Evolutionary conservation across 202 grass and related monocot genomes (phyloP).

Genomic region (Schoenoplectus tabernaemontani): DNA sequence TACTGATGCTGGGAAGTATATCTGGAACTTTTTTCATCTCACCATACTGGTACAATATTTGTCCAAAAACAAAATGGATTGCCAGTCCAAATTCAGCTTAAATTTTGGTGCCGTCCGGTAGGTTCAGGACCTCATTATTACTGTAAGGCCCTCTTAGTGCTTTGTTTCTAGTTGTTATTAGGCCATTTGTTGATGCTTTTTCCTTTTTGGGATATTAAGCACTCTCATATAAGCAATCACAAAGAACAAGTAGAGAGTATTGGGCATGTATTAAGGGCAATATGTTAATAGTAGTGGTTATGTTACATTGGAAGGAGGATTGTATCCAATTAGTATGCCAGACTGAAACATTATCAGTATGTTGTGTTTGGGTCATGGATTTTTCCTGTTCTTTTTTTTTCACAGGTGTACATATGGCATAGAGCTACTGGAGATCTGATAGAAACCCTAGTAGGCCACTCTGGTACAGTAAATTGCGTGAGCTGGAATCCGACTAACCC

Average conservation of each 20-base stretch:
- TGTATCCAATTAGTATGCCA: background rate
- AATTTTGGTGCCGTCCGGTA: too few species aligned
- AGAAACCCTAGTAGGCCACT: slow-evolving; percentile 64
- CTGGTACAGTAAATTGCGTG: slow-evolving; percentile 75
- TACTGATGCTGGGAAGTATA: too few species aligned
- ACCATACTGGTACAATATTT: too few species aligned
- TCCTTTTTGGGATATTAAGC: background rate
- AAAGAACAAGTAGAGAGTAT: background rate
- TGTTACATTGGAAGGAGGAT: background rate
- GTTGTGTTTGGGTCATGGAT: background rate
- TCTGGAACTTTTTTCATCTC: too few species aligned
- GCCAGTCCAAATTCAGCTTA: too few species aligned
- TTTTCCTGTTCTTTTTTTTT: background rate
- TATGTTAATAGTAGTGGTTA: background rate
- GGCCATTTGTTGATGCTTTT: background rate
- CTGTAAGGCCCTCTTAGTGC: too few species aligned
- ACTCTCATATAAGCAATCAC: background rate
- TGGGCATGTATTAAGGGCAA: background rate
- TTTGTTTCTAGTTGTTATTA: too few species aligned
- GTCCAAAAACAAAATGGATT: too few species aligned
- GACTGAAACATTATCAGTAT: background rate
- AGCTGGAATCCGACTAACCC: slow-evolving; percentile 89
- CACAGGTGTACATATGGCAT: slow-evolving; percentile 99
- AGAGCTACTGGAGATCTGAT: slow-evolving; percentile 61
- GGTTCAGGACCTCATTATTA: too few species aligned